phyloP scores from a whole-genome alignment of 495 filamentous ascomycete genomes.

The Jackrogersella multiformis region DNA sequence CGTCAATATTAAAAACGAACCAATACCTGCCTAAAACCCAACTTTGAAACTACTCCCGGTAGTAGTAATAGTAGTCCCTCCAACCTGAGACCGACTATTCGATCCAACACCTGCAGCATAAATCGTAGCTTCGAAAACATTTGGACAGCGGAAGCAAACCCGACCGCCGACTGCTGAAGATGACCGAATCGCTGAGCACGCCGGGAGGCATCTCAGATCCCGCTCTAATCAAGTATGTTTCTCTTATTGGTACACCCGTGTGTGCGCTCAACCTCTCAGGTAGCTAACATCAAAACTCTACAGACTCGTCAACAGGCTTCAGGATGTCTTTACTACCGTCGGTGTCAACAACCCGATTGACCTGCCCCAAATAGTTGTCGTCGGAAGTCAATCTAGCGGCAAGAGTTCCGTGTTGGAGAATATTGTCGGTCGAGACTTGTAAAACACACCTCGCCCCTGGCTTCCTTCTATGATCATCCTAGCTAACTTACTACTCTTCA shows the following conservation, averaged over 20 bases:
- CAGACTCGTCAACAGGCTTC: conserved; percentile 98
- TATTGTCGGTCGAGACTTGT: conserved; percentile 99
- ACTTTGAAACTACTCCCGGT: conserved; percentile 28
- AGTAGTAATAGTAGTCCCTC: conserved; percentile 6
- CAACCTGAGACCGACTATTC: conserved; percentile 6
- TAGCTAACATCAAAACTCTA: conserved; percentile 33
- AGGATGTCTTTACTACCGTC: conserved; percentile 99
- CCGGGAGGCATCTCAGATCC: conserved; percentile 67
- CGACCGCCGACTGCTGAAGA: conserved; percentile 23
- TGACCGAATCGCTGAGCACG: conserved; percentile 49
- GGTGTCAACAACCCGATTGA: conserved; percentile 99
- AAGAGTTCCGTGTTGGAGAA: conserved; percentile 99
- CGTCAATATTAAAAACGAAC: conserved; percentile 8
- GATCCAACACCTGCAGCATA: not conserved
- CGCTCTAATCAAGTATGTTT: conserved; percentile 64
- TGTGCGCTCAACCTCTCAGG: conserved; percentile 28
- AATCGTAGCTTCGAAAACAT: conserved; percentile 16
- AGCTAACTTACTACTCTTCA: conserved; percentile 18
- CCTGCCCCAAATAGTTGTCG: conserved; percentile 97
- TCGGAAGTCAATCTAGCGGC: conserved; percentile 98
- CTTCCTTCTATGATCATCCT: conserved; percentile 10
- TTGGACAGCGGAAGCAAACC: conserved; percentile 4
- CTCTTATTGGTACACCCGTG: conserved; percentile 43
- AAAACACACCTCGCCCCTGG: conserved; percentile 49
- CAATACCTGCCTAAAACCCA: conserved; percentile 3